These are phyloP conservation scores for Penicillium malachiteum DNA, from an alignment of 495 filamentous ascomycete species.

Conservation along the genomic window DNA sequence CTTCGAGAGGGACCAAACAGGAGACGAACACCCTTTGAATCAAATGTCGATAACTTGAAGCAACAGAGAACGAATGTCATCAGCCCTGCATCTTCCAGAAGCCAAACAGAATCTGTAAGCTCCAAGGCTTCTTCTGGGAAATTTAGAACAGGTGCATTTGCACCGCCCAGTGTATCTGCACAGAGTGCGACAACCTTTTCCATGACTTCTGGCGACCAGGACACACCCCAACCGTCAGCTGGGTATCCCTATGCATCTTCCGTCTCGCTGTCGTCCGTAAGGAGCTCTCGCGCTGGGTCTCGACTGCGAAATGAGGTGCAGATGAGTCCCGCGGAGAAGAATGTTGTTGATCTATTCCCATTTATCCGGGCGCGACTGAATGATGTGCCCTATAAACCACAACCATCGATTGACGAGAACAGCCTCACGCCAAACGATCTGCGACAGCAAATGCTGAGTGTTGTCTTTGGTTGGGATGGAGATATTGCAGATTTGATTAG, in stretches of 20 bases:
- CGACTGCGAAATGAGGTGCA: slow-evolving; percentile 81
- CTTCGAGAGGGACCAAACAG: slow-evolving; percentile 28
- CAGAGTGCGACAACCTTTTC: slow-evolving; percentile 50
- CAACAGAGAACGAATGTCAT: slow-evolving; percentile 56
- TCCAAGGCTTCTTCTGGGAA: slow-evolving; percentile 49
- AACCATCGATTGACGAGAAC: slow-evolving; percentile 58
- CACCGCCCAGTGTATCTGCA: slow-evolving; percentile 42
- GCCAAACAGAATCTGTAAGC: slow-evolving; percentile 62
- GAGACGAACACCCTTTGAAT: slow-evolving; percentile 43
- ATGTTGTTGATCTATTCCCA: slow-evolving; percentile 59
- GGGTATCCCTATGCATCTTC: slow-evolving; percentile 47
- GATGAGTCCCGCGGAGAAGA: slow-evolving; percentile 57
- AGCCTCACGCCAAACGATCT: slow-evolving; percentile 79
- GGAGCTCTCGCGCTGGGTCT: slow-evolving; percentile 64
- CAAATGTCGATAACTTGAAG: slow-evolving; percentile 43
- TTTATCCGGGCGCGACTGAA: slow-evolving; percentile 71
- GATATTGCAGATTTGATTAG: slow-evolving; percentile 80
- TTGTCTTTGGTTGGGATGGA: slow-evolving; percentile 93
- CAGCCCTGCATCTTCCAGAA: slow-evolving; percentile 64
- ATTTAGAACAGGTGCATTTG: slow-evolving; percentile 35
- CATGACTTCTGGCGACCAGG: slow-evolving; percentile 34
- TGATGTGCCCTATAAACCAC: slow-evolving; percentile 74
- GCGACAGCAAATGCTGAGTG: slow-evolving; percentile 85
- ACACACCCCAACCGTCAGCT: slow-evolving; percentile 42
- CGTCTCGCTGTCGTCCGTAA: slow-evolving; percentile 63